Percentiles rank a stretch among this genome's conserved stretches.
Evolutionary conservation across 768 basidiomycete genomes (phyloP).

Genomic region (Hygrophoropsis aurantiaca): DNA sequence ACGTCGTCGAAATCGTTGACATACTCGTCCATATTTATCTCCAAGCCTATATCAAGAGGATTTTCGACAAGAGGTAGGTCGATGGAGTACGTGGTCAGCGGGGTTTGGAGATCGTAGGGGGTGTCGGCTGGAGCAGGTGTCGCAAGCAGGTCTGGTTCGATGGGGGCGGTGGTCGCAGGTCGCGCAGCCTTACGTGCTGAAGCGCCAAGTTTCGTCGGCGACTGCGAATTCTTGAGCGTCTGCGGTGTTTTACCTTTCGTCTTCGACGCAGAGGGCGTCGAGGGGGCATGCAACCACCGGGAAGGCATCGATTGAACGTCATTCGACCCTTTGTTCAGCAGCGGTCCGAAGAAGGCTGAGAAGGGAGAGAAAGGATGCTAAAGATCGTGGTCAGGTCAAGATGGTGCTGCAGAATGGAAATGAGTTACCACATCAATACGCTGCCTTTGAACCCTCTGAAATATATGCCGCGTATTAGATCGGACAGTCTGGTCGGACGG

Average conservation of each 20-base stretch:
- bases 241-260: neutral
- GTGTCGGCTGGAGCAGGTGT: too few species aligned
- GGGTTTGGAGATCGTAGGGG: too few species aligned
- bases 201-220: neutral
- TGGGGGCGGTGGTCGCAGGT: too few species aligned
- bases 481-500: slow-evolving; percentile 14
- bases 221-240: too few species aligned
- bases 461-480: slow-evolving; percentile 15
- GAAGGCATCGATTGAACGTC: neutral
- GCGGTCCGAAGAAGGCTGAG: neutral
- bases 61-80: neutral
- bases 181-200: too few species aligned
- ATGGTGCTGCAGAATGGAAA: too few species aligned
- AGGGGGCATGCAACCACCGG: neutral
- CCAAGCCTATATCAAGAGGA: slow-evolving; percentile 7
- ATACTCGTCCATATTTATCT: slow-evolving; percentile 24
- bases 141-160: too few species aligned
- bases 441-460: too few species aligned
- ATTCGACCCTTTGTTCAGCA: neutral
- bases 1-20: slow-evolving; percentile 24
- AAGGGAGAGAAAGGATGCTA: too few species aligned
- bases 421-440: too few species aligned
- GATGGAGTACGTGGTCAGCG: too few species aligned
- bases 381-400: too few species aligned
- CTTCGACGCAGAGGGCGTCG: neutral